Evolutionary conservation across 495 filamentous ascomycete genomes (phyloP).

Genomic region (Usnea hakonensis): DNA sequence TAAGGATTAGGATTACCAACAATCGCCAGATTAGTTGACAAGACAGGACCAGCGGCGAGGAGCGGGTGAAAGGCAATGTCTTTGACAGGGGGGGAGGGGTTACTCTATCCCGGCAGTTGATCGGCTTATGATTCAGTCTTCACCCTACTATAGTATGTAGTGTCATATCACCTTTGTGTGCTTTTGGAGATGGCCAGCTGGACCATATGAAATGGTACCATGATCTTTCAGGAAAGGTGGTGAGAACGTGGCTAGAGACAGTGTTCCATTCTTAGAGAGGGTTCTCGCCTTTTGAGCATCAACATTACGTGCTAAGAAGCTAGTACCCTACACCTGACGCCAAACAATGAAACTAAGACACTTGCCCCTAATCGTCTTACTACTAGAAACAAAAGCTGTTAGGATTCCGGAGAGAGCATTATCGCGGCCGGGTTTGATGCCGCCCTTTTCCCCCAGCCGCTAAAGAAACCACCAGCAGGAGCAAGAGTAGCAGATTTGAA

Average conservation of each 20-base stretch:
- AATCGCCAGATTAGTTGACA: neutral
- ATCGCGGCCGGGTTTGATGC: constrained; percentile 22
- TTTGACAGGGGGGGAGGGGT: neutral
- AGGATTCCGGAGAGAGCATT: constrained; percentile 15
- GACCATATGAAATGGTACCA: neutral
- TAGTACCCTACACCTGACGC: constrained; percentile 10
- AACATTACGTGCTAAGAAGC: constrained; percentile 8
- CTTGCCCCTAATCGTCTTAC: neutral
- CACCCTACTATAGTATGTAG: neutral
- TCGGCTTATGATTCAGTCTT: neutral
- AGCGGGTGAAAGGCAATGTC: neutral
- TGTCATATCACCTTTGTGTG: neutral
- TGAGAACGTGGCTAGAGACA: neutral
- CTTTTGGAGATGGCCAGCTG: neutral
- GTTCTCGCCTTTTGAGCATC: neutral
- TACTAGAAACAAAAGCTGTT: constrained; percentile 7
- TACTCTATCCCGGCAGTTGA: neutral
- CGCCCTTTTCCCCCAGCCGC: constrained; percentile 48
- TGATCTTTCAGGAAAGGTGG: neutral
- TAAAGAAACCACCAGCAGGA: constrained; percentile 44
- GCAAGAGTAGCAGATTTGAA: constrained; percentile 21
- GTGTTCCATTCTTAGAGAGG: neutral
- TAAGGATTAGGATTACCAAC: neutral
- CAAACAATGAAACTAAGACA: constrained; percentile 9
- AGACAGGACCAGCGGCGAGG: neutral